phyloP scores from a whole-genome alignment of 2,329 filamentous ascomycete genomes.

The Trichophyton equinum region DNA sequence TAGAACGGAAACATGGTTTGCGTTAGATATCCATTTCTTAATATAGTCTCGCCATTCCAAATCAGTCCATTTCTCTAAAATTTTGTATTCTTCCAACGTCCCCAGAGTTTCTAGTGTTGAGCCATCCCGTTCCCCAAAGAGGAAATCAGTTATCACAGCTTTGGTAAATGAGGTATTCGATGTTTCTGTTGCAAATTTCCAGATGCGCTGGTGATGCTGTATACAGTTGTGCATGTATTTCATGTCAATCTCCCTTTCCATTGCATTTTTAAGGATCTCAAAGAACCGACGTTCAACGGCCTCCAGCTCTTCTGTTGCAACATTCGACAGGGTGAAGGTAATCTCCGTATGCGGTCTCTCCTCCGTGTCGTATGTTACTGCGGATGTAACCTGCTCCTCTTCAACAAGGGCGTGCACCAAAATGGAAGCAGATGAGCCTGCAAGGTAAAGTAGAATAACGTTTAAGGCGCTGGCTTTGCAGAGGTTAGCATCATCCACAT shows the following conservation, averaged over 20 bases:
- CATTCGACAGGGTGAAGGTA: slow-evolving; percentile 72
- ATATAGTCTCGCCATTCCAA: slow-evolving; percentile 72
- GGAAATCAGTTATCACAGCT: slow-evolving; percentile 80
- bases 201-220: slow-evolving; percentile 63
- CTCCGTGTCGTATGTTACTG: slow-evolving; percentile 67
- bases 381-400: slow-evolving; percentile 80
- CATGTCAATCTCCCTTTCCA: slow-evolving; percentile 70
- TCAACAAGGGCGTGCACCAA: slow-evolving; percentile 89
- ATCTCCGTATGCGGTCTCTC: slow-evolving; percentile 70
- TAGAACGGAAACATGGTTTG: slow-evolving; percentile 74
- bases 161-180: slow-evolving; percentile 70
- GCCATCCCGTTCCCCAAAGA: slow-evolving; percentile 79
- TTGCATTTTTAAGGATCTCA: slow-evolving; percentile 68
- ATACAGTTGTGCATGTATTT: slow-evolving; percentile 81
- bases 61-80: slow-evolving; percentile 67
- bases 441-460: slow-evolving; percentile 72
- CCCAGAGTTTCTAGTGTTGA: slow-evolving; percentile 54
- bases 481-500: background rate
- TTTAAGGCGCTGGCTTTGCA: slow-evolving; percentile 51
- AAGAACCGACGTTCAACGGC: slow-evolving; percentile 78
- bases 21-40: slow-evolving; percentile 71
- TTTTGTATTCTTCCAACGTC: slow-evolving; percentile 45
- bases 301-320: slow-evolving; percentile 72
- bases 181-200: slow-evolving; percentile 72
- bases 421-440: slow-evolving; percentile 83